Percentiles rank a stretch among this genome's conserved stretches.
phyloP scores from a whole-genome alignment of 164 flowering plant species.

The Protea cynaroides region DNA sequence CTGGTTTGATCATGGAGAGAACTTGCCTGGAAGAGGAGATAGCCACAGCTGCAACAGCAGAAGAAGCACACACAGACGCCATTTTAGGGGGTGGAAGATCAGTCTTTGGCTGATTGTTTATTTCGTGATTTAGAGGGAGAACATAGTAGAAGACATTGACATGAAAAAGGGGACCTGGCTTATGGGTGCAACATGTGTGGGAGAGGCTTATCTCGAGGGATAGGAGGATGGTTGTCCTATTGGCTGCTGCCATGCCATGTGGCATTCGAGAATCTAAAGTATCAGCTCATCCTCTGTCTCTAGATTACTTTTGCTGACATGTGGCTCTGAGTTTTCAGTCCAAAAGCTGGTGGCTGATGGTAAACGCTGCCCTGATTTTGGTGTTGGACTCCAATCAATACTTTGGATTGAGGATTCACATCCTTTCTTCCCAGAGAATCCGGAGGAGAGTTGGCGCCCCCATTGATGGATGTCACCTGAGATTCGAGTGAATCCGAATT shows the following conservation, averaged over 20 bases:
- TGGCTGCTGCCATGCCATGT: slow-evolving; percentile 53
- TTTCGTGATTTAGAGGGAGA: slow-evolving; percentile 1
- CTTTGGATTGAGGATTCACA: too few species aligned
- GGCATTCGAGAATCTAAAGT: slow-evolving; percentile 43
- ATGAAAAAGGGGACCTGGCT: slow-evolving; percentile 2
- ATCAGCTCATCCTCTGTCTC: slow-evolving; percentile 13
- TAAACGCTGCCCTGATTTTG: background rate
- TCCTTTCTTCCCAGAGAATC: too few species aligned
- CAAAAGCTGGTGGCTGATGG: slow-evolving; percentile 35
- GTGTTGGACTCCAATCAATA: too few species aligned
- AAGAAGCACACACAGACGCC: slow-evolving; percentile 86
- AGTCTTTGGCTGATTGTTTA: background rate
- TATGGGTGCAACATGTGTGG: slow-evolving; percentile 15
- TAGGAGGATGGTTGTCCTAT: slow-evolving; percentile 34
- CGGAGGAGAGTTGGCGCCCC: too few species aligned
- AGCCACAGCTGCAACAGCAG: slow-evolving; percentile 68
- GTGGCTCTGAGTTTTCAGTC: slow-evolving; percentile 7
- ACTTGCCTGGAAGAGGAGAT: slow-evolving; percentile 73
- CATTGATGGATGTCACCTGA: too few species aligned
- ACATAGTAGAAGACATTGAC: background rate
- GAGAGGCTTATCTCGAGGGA: slow-evolving; percentile 63
- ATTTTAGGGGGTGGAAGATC: slow-evolving; percentile 19
- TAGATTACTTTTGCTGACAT: slow-evolving; percentile 15
- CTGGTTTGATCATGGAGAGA: background rate
- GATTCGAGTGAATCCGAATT: too few species aligned